phyloP scores from a whole-genome alignment of 169 alveolate genomes.

The Plasmodium gonderi region DNA sequence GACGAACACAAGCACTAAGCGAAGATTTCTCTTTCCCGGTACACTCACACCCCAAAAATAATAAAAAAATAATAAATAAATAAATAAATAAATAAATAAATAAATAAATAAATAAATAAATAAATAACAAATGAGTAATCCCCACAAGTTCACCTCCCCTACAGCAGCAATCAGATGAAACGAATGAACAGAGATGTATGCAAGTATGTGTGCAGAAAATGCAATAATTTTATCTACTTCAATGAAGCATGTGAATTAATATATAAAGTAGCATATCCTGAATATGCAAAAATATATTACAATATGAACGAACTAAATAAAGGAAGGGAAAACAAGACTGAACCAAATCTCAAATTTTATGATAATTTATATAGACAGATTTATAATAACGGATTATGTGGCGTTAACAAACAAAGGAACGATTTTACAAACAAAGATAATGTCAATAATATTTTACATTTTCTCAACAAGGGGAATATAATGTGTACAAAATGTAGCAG shows the following conservation, averaged over 20 bases:
- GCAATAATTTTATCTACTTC: constrained; percentile 26
- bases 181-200: constrained; percentile 9
- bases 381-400: constrained; percentile 45
- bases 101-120: too few relatives aligned
- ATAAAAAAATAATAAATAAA: too few relatives aligned
- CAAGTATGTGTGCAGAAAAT: constrained; percentile 44
- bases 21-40: too few relatives aligned
- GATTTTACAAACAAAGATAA: constrained; percentile 53
- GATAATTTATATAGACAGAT: constrained; percentile 55
- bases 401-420: constrained; percentile 67
- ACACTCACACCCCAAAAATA: too few relatives aligned
- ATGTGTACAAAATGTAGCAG: constrained; percentile 35
- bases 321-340: neutral
- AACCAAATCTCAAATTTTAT: neutral
- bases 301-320: constrained; percentile 18
- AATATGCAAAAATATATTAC: constrained; percentile 18
- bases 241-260: constrained; percentile 59
- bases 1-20: too few relatives aligned
- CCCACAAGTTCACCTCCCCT: neutral
- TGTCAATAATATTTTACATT: constrained; percentile 14
- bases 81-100: too few relatives aligned
- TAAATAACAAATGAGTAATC: too few relatives aligned
- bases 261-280: constrained; percentile 18
- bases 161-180: constrained; percentile 1
- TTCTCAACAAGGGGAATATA: constrained; percentile 41